Evolutionary conservation across 2,329 filamentous ascomycete species (phyloP).

Genomic region (Fusarium dlaminii): DNA sequence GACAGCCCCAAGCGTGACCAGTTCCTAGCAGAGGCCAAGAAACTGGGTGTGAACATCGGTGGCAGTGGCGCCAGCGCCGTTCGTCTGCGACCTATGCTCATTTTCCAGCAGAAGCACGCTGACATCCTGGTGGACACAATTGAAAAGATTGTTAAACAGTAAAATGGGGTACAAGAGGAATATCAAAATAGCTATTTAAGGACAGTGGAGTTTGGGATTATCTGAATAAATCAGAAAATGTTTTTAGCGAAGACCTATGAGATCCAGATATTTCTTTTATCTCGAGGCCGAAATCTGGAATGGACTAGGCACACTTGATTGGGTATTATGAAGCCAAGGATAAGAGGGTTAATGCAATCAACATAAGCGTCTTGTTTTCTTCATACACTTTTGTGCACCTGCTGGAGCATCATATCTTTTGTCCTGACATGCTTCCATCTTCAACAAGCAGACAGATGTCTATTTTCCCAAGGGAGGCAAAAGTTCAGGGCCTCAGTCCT

Average conservation of each 20-base stretch:
- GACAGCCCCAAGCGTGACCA: conserved; percentile 83
- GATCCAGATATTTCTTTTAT: conserved; percentile 1
- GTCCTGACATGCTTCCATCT: background rate
- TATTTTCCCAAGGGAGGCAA: background rate
- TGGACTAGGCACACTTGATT: background rate
- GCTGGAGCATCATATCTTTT: background rate
- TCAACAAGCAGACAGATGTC: background rate
- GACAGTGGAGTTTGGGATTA: conserved; percentile 18
- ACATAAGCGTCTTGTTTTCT: conserved; percentile 2
- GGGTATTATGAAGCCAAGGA: background rate
- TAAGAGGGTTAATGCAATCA: conserved; percentile 4
- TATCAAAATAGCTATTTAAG: conserved; percentile 3
- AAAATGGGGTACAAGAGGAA: conserved; percentile 23
- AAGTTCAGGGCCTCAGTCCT: background rate
- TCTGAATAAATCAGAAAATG: conserved; percentile 1
- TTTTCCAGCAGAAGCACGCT: conserved; percentile 91
- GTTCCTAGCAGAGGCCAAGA: conserved; percentile 82
- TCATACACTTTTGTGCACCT: background rate
- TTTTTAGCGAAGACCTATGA: conserved; percentile 7
- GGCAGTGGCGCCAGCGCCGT: conserved; percentile 81
- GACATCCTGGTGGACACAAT: conserved; percentile 82
- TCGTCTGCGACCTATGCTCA: conserved; percentile 86
- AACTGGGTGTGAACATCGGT: conserved; percentile 85
- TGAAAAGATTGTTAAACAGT: conserved; percentile 74
- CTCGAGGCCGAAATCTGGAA: background rate